Evolutionary conservation across 768 basidiomycete genomes (phyloP), one percentile per base, ranked within the genome.

Genomic region (Chalciporus chontae): DNA sequence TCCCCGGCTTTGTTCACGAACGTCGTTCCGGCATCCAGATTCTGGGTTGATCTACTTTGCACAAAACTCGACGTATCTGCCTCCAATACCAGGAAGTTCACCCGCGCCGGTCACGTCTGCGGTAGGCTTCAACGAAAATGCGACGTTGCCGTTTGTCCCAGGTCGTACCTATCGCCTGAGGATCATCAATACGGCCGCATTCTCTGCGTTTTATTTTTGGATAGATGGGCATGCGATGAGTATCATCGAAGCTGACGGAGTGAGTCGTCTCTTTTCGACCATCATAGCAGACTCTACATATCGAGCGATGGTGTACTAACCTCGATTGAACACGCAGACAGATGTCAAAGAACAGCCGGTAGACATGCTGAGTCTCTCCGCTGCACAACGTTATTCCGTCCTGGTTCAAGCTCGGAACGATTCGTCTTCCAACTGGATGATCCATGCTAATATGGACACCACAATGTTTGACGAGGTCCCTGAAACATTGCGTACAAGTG

Each of bases 321-420:
- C 37, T 23, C 0, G 26, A 19, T 15, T 15, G 17, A 32, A 11
- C n/a, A 15, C 52, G 8, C 52, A 89, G 83, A 87, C 81, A 1
- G 95, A 97, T 70, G 76, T 84, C 2, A 77, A 88, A 62, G 83
- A 85, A 53, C 86, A 72, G 36, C 77, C 84, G 0, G 84, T 84
- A 54, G 87, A 90, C 63, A 66, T 87, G 32, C 60, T 97, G 43
- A 77, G 81, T 38, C 50, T 97, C 49, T 77, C 90, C 13, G 92
- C 87, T 26, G 94, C 94, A 0, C 95, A 98, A 67, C 83, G 95
- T 17, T 96, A 95, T 69, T 94, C 94, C 0, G 74, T 99, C 36
- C 82, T 97, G 27, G 90, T 99, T 45, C 86, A 85, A 10, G 94
- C 95, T 9, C 81, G 87, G 42, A 94, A 94, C 68, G 89, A 93